phyloP scores from a whole-genome alignment of 345 rosid species.

The Hirschfeldia incana region DNA sequence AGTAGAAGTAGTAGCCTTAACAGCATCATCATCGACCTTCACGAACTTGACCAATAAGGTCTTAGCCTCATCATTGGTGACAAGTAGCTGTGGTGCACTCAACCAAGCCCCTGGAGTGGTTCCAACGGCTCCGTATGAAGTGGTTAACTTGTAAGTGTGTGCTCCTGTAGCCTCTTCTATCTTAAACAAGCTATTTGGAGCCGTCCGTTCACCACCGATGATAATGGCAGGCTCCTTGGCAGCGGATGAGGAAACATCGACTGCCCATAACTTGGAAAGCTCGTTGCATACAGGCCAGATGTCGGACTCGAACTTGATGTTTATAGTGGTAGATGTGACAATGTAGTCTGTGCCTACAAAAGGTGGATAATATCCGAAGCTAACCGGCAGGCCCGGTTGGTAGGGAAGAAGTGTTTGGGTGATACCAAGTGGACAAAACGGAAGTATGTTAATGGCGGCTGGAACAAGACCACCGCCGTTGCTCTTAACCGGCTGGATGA shows the following conservation, averaged over 20 bases:
- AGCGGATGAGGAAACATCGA: not conserved
- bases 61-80: not conserved
- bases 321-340: not conserved
- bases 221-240: not conserved
- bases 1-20: not conserved
- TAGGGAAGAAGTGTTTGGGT: not conserved
- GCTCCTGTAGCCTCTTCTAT: not conserved
- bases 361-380: not conserved
- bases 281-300: not conserved
- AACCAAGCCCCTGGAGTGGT: not conserved
- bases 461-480: not conserved
- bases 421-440: not conserved
- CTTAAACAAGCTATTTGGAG: not conserved
- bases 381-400: not conserved
- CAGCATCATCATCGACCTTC: not conserved
- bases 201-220: not conserved
- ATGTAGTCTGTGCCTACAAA: not conserved
- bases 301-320: not conserved
- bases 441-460: not conserved
- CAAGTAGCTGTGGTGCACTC: not conserved
- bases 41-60: not conserved
- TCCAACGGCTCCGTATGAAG: not conserved
- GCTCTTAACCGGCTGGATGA: not conserved
- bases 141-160: not conserved
- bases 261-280: not conserved